Percentiles rank a stretch among this genome's conserved stretches.
These are phyloP conservation scores for Trichoderma gamsii DNA, from an alignment of 495 filamentous ascomycete genomes.

Conservation along the genomic window DNA sequence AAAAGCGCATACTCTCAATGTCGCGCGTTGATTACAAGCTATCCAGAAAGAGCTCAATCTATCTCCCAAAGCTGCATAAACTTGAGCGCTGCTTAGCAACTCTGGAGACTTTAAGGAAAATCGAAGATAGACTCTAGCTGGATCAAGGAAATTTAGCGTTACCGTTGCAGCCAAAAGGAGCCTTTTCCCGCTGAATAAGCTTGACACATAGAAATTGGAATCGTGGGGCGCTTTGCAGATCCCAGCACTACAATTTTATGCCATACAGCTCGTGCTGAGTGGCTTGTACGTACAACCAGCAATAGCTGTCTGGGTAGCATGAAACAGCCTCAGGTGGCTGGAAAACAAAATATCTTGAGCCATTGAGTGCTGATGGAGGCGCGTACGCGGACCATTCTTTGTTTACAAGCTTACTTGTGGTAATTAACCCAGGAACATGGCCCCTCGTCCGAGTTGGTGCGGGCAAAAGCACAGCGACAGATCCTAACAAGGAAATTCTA, in stretches of 20 bases:
- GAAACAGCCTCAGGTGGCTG: background rate
- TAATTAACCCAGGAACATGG: background rate
- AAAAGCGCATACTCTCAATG: too few species aligned
- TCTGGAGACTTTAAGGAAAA: background rate
- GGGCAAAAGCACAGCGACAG: background rate
- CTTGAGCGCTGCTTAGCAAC: background rate
- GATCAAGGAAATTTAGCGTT: background rate
- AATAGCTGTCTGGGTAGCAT: background rate
- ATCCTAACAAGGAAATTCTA: background rate
- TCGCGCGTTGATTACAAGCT: too few species aligned
- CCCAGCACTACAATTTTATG: background rate
- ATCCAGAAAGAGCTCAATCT: too few species aligned
- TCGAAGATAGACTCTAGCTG: background rate
- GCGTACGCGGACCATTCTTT: background rate
- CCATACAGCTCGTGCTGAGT: background rate
- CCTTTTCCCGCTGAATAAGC: background rate
- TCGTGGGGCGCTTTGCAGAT: background rate
- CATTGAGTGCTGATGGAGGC: slow-evolving; percentile 1
- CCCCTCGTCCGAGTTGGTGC: background rate
- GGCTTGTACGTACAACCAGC: background rate
- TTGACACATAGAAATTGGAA: slow-evolving; percentile 9
- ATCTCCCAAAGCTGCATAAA: too few species aligned
- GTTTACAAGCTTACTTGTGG: background rate
- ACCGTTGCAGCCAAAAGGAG: background rate
- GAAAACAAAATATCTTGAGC: background rate